Evolutionary conservation across 257 asterid genomes (phyloP).

Genomic region (Nicotiana undulata): DNA sequence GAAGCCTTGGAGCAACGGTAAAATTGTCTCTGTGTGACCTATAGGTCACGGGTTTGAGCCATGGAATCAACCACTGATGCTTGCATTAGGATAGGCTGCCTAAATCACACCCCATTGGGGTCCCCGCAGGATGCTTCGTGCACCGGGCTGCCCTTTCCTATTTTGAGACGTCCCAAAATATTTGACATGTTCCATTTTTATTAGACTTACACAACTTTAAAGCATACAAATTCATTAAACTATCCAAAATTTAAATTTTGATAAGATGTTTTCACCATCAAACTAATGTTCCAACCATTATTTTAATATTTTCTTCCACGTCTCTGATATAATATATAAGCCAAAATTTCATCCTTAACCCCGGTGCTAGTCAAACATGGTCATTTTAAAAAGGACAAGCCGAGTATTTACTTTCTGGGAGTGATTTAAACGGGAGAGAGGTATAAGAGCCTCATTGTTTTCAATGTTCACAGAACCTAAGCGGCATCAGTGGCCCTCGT

Average conservation of each 20-base stretch:
- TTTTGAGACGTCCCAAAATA: neutral
- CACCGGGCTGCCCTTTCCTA: neutral
- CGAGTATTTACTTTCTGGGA: neutral
- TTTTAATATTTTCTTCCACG: neutral
- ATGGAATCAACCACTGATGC: no score
- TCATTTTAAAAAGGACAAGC: neutral
- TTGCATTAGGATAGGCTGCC: no score
- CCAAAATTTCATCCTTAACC: neutral
- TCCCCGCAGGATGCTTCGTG: no score
- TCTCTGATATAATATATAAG: neutral
- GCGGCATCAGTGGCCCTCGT: neutral
- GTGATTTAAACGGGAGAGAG: neutral
- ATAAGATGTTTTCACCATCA: neutral
- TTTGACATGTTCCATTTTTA: neutral
- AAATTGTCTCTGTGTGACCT: no score
- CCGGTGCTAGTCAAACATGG: neutral
- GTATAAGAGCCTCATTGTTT: neutral
- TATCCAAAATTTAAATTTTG: neutral
- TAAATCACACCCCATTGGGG: no score
- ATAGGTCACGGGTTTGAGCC: no score
- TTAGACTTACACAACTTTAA: neutral
- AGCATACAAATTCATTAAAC: neutral
- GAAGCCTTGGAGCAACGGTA: no score
- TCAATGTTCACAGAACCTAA: neutral
- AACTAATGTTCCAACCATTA: no score